Base-by-base conservation (phyloP, 345 rosid species). In the Aethionema arabicum region DNA sequence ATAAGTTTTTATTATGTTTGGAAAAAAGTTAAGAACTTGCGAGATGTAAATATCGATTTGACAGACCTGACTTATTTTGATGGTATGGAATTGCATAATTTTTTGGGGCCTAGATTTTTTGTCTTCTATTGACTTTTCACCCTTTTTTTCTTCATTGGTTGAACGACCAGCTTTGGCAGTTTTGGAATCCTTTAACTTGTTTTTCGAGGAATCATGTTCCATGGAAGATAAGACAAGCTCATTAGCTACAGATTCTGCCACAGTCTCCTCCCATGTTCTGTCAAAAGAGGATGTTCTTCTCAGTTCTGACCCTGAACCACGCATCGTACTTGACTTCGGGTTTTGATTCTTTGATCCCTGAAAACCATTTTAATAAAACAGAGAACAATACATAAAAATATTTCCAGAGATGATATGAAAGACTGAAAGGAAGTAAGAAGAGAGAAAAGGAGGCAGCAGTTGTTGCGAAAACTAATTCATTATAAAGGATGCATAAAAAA, bases 241-340 rank as follows among this genome's bases (percentile, higher is more conserved):
- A 78, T 79, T 75, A 54, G 96, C 97, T 66, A 93, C 84, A 71
- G 97, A 78, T 73, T 93, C 99, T 54, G 99, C 99, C 33, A 90
- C 88, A 32, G 75, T 84, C 72, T 93, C 99, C 55, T 93, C 99
- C 97, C 97, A 90, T 66, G 86, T 72, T 80, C 97, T 79, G 77
- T 87, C 99, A 56, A 87, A 90, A 44, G 99, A 93, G 29, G 97
- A 87, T 31, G 99, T 85, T 72, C 99, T 81, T 78, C 99, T 79
- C 52, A 93, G 77, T 78, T 82, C 91, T 7, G 88, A 47, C 32
- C 58, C 80, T 32, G 90, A 68, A 53, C 82, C 67, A 40, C 72
- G 75, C 57, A 72, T 61, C 41, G 61, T 32, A 45, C 77, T 82
- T 47, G 77, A 69, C 72, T 80, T 85, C 12, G 43, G 6, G 55